Evolutionary conservation across 805 yeast species (phyloP).

Genomic region (Zygoascus flipseniorum): DNA sequence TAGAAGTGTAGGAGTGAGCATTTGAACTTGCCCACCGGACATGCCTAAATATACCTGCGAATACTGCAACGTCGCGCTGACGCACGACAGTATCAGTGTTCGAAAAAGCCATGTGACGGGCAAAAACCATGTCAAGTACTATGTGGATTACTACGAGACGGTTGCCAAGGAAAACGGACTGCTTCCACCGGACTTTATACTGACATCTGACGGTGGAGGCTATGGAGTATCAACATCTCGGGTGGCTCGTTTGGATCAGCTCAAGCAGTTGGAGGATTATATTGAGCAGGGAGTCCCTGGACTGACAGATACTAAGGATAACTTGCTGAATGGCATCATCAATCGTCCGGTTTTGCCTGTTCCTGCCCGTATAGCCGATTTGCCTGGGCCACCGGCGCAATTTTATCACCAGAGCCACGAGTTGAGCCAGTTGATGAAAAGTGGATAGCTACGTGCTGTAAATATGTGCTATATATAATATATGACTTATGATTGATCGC

Average conservation of each 20-base stretch:
- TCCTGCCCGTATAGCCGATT: background rate
- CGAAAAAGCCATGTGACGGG: conserved; percentile 74
- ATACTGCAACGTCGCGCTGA: conserved; percentile 44
- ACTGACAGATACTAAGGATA: background rate
- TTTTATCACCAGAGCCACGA: background rate
- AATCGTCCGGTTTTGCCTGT: conserved; percentile 1
- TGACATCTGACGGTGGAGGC: background rate
- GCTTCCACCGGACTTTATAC: conserved; percentile 4
- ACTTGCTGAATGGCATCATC: background rate
- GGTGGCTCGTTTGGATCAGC: background rate
- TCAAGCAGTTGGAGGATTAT: background rate
- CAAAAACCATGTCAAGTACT: conserved; percentile 60
- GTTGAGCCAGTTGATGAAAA: background rate
- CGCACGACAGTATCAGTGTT: conserved; percentile 85
- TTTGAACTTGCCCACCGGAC: no score
- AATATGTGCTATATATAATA: no score
- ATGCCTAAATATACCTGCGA: conserved; percentile 2
- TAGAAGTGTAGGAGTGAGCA: no score
- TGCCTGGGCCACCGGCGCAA: background rate
- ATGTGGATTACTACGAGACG: conserved; percentile 65
- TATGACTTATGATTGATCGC: no score
- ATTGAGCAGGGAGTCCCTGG: background rate
- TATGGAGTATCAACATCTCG: background rate
- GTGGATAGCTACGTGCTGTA: no score
- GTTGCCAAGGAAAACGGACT: conserved; percentile 13